Evolutionary conservation across 1,139 yeast species (phyloP).

Genomic region (Ashbya aceris): DNA sequence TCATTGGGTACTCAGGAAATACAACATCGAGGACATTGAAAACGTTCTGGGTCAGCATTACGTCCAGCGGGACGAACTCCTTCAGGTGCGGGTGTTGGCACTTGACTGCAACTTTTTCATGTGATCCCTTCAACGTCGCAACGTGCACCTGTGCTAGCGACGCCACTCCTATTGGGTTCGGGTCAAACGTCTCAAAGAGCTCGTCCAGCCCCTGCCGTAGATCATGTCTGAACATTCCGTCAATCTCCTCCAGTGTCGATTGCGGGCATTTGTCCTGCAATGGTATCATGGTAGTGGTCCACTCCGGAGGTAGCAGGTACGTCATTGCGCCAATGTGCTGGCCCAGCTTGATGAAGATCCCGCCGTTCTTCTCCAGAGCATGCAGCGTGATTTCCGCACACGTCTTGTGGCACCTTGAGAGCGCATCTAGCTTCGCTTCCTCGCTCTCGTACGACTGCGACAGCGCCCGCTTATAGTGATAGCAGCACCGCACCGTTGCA

Average conservation of each 20-base stretch:
- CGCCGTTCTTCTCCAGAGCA: conserved; percentile 83
- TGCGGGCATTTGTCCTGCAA: conserved; percentile 85
- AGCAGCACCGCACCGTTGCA: conserved; percentile 57
- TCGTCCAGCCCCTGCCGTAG: conserved; percentile 57
- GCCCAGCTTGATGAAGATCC: conserved; percentile 86
- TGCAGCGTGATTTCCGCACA: conserved; percentile 74
- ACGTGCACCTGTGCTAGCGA: conserved; percentile 92
- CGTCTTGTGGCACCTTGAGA: conserved; percentile 53
- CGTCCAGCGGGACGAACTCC: conserved; percentile 86
- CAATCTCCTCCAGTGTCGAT: conserved; percentile 62
- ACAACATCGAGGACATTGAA: conserved; percentile 65
- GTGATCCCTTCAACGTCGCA: conserved; percentile 52
- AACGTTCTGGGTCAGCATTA: conserved; percentile 65
- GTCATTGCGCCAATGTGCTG: conserved; percentile 92
- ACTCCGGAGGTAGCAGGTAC: conserved; percentile 79
- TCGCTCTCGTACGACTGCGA: conserved; percentile 37
- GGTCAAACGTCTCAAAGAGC: conserved; percentile 56
- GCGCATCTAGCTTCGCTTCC: conserved; percentile 45
- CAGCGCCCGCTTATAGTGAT: conserved; percentile 52
- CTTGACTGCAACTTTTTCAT: conserved; percentile 82
- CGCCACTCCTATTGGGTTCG: conserved; percentile 85
- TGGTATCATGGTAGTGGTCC: conserved; percentile 94
- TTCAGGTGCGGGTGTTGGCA: conserved; percentile 85
- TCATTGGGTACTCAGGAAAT: conserved; percentile 88
- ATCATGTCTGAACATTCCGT: conserved; percentile 56